A percentile compares a stretch with the other conserved stretches of the same genome.
These are phyloP conservation scores for Aplosporella prunicola DNA, from an alignment of 2,329 filamentous ascomycete species.

Conservation along the genomic window DNA sequence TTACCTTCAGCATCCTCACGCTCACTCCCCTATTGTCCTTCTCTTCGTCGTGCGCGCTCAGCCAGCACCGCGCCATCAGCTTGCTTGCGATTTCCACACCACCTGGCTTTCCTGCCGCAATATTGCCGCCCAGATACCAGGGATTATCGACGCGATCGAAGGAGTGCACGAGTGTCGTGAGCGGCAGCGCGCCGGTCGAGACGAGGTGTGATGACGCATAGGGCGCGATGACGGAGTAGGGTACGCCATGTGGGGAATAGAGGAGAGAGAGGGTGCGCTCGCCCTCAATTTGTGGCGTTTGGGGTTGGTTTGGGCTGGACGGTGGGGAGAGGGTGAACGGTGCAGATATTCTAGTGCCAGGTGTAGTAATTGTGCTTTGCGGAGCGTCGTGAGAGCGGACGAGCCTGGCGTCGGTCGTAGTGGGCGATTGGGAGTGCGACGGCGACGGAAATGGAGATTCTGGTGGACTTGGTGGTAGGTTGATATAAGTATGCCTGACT, in stretches of 20 bases:
- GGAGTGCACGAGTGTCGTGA: slow-evolving; percentile 56
- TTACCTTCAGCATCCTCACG: slow-evolving; percentile 42
- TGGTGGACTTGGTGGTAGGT: slow-evolving; percentile 29
- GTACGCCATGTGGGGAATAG: slow-evolving; percentile 56
- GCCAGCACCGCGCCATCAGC: slow-evolving; percentile 48
- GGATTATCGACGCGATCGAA: slow-evolving; percentile 52
- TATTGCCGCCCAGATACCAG: slow-evolving; percentile 53
- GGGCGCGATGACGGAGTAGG: slow-evolving; percentile 43
- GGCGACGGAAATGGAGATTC: slow-evolving; percentile 18
- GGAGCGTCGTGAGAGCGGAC: slow-evolving; percentile 3
- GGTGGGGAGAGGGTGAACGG: slow-evolving; percentile 1
- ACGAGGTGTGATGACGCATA: slow-evolving; percentile 51
- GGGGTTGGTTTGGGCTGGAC: slow-evolving; percentile 10
- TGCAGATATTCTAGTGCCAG: slow-evolving; percentile 1
- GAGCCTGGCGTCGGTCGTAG: slow-evolving; percentile 4
- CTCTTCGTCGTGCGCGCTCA: slow-evolving; percentile 52
- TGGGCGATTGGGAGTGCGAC: neutral
- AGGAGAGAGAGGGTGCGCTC: slow-evolving; percentile 48
- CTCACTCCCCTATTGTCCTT: slow-evolving; percentile 47
- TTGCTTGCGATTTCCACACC: slow-evolving; percentile 48
- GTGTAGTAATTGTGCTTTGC: slow-evolving; percentile 20
- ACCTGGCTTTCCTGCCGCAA: slow-evolving; percentile 47
- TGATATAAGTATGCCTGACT: slow-evolving; percentile 25
- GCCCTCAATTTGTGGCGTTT: slow-evolving; percentile 18
- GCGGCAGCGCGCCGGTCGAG: slow-evolving; percentile 47